Evolutionary conservation across 352 stramenopile species (phyloP).

Genomic region (Pythium graminicola): DNA sequence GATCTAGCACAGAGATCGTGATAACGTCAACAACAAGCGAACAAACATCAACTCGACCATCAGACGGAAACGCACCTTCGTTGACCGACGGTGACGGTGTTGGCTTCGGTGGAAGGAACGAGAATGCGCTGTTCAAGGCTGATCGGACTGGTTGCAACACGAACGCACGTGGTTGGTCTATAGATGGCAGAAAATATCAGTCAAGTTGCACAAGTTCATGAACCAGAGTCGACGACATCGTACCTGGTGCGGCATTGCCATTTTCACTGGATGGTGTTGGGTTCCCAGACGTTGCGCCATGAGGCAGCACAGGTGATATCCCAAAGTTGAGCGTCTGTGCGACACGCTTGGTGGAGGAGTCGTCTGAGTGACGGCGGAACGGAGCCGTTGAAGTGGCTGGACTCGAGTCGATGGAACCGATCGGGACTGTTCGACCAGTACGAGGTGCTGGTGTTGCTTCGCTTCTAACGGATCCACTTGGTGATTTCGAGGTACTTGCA

Average conservation of each 20-base stretch:
- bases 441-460: slow-evolving; percentile 2
- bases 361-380: slow-evolving; percentile 31
- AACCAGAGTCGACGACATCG: neutral
- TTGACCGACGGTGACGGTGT: neutral
- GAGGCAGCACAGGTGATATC: slow-evolving; percentile 32
- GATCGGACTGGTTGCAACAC: slow-evolving; percentile 19
- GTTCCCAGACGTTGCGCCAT: slow-evolving; percentile 34
- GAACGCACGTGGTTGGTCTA: slow-evolving; percentile 9
- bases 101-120: slow-evolving; percentile 3
- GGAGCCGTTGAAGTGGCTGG: slow-evolving; percentile 24
- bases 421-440: slow-evolving; percentile 20
- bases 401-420: slow-evolving; percentile 46
- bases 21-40: neutral
- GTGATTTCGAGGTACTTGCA: slow-evolving; percentile 24
- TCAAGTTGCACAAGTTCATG: neutral
- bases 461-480: neutral
- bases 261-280: slow-evolving; percentile 8
- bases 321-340: slow-evolving; percentile 48
- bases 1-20: slow-evolving; percentile 7
- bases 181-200: neutral
- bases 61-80: slow-evolving; percentile 18
- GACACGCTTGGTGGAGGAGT: slow-evolving; percentile 24
- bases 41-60: neutral
- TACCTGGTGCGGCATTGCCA: slow-evolving; percentile 5
- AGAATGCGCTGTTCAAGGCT: slow-evolving; percentile 17